A percentile compares a stretch with the other conserved stretches of the same genome.
Conservation (phyloP, 805 yeast genomes). For the Priceomyces carsonii region DNA sequence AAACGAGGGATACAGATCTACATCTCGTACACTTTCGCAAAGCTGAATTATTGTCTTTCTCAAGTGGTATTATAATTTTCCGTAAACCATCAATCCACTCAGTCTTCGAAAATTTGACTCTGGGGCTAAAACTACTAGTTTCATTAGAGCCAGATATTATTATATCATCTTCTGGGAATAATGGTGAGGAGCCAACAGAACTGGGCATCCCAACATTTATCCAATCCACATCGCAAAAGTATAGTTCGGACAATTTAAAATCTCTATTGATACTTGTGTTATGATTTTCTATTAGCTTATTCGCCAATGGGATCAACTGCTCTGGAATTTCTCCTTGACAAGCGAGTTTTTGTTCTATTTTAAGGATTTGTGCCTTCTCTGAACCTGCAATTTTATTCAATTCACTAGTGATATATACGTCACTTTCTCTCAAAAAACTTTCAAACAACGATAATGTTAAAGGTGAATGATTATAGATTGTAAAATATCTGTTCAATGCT, state of each 20-base stretch:
- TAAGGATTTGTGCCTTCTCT: constrained; percentile 36
- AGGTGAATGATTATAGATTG: constrained; percentile 51
- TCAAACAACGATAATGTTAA: constrained; percentile 59
- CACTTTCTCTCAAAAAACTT: constrained; percentile 61
- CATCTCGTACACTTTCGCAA: constrained; percentile 44
- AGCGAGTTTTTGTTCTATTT: constrained; percentile 60
- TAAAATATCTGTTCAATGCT: constrained; percentile 50
- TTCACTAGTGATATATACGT: constrained; percentile 35
- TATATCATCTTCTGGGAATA: not conserved
- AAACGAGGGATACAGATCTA: constrained; percentile 40
- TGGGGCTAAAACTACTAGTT: constrained; percentile 14
- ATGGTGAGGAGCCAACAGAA: constrained; percentile 1
- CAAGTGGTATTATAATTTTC: constrained; percentile 28
- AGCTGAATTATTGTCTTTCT: constrained; percentile 5
- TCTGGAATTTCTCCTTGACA: constrained; percentile 61
- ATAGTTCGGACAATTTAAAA: constrained; percentile 53
- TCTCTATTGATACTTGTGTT: constrained; percentile 42
- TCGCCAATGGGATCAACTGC: constrained; percentile 39
- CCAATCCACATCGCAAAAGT: constrained; percentile 70
- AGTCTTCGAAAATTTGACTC: constrained; percentile 20
- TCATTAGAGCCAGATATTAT: not conserved
- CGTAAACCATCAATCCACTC: constrained; percentile 39
- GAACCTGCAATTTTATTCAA: constrained; percentile 16
- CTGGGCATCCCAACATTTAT: constrained; percentile 39
- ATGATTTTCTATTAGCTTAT: constrained; percentile 50